Evolutionary conservation across 257 asterid species (phyloP).

Genomic region (Marsdenia floribunda): DNA sequence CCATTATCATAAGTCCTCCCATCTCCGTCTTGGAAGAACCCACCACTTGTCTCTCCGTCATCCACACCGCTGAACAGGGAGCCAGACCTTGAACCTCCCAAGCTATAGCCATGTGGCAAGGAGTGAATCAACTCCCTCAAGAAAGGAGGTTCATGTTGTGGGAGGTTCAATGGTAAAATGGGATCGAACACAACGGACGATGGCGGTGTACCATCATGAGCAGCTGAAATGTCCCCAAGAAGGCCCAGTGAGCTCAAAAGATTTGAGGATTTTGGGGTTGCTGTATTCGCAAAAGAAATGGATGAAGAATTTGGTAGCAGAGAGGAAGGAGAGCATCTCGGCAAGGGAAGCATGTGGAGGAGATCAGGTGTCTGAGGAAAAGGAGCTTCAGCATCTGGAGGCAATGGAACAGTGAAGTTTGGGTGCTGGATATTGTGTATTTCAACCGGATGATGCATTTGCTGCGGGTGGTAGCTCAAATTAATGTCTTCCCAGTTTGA

Average conservation of each 20-base stretch:
- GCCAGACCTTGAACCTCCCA: slow-evolving; percentile 34
- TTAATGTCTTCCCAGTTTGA: slow-evolving; percentile 51
- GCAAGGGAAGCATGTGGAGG: slow-evolving; percentile 64
- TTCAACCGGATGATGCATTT: slow-evolving; percentile 19
- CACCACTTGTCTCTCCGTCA: slow-evolving; percentile 47
- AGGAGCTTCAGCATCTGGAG: slow-evolving; percentile 24
- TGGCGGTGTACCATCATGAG: slow-evolving; percentile 20
- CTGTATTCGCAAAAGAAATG: slow-evolving; percentile 25
- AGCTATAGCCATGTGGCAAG: slow-evolving; percentile 46
- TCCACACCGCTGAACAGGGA: slow-evolving; percentile 56
- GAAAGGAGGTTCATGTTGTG: slow-evolving; percentile 68
- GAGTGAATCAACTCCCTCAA: slow-evolving; percentile 70
- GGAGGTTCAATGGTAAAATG: slow-evolving; percentile 58
- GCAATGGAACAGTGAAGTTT: slow-evolving; percentile 22
- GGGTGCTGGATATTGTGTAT: slow-evolving; percentile 28
- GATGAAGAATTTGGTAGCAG: slow-evolving; percentile 47
- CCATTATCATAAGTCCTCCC: slow-evolving; percentile 45
- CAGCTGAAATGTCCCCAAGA: slow-evolving; percentile 43
- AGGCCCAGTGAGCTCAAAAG: slow-evolving; percentile 67
- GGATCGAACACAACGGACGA: slow-evolving; percentile 58
- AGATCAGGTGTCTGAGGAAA: slow-evolving; percentile 48
- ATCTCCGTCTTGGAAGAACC: slow-evolving; percentile 46
- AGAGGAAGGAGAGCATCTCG: slow-evolving; percentile 43
- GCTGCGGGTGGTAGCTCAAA: slow-evolving; percentile 22
- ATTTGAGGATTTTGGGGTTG: slow-evolving; percentile 30